Evolutionary conservation across 192 early-diverging fungal genomes (phyloP).

Genomic region (Neocallimastix lanati): DNA sequence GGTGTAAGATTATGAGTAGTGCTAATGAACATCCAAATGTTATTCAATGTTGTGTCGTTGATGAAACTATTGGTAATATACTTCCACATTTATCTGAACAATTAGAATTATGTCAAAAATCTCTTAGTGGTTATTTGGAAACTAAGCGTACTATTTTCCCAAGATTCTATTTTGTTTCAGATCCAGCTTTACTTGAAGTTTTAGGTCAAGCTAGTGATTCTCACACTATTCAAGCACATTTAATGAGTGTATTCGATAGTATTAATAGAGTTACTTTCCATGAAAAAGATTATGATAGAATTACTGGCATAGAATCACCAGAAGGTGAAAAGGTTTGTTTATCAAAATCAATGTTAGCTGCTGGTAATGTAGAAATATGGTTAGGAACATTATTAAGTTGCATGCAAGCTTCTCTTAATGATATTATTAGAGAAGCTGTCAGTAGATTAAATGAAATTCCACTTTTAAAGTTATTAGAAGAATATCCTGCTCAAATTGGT

Average conservation of each 20-base stretch:
- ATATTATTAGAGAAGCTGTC: conserved; percentile 36
- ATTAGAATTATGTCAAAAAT: conserved; percentile 46
- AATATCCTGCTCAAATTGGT: conserved; percentile 47
- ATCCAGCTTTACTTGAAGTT: conserved; percentile 43
- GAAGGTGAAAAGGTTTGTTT: conserved; percentile 30
- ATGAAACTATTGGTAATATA: conserved; percentile 44
- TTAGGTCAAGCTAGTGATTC: conserved; percentile 44
- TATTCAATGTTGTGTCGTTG: conserved; percentile 40
- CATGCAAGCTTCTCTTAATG: conserved; percentile 37
- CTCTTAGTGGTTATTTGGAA: conserved; percentile 38
- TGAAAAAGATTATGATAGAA: conserved; percentile 51
- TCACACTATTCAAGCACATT: conserved; percentile 43
- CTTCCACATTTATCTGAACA: conserved; percentile 43
- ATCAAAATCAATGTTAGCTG: conserved; percentile 30
- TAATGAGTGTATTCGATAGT: conserved; percentile 43
- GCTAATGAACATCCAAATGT: conserved; percentile 50
- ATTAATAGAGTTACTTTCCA: conserved; percentile 35
- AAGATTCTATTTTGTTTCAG: conserved; percentile 44
- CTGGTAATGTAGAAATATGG: conserved; percentile 43
- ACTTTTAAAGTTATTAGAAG: conserved; percentile 41
- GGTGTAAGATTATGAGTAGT: conserved; percentile 47
- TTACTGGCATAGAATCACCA: conserved; percentile 31
- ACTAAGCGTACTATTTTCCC: conserved; percentile 46
- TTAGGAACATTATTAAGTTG: conserved; percentile 32
- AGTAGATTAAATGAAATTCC: conserved; percentile 33